Evolutionary conservation across 805 yeast genomes (phyloP), one percentile per base, ranked within the genome.

Genomic region (Komagataella kurtzmanii): DNA sequence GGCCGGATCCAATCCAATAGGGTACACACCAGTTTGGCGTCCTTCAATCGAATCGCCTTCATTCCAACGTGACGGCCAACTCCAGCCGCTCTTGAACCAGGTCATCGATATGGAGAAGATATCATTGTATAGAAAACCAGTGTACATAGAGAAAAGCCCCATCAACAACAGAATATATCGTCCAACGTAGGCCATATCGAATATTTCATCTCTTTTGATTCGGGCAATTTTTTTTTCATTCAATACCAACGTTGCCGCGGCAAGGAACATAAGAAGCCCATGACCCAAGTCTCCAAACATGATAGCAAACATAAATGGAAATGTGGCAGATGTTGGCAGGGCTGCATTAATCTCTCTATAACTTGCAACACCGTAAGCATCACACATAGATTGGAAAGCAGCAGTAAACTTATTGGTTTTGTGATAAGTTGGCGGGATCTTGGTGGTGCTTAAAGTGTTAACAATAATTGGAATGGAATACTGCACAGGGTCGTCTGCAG

Each of bases 201-300:
- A 88, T 50, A 95, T 88, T 65, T 93, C 99, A 63, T 88, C 97
- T 61, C 90, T 77, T 61, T 83, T 78, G 74, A 81, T 75, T 49
- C 73, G 73, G 21, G 76, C 83, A 51, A 93, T 77, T 56, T 76
- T 74, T 55, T 74, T 76, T 67, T 93, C 99, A 63, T 85, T 83
- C 49, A 81, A 56, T 8, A 93, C 89, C 56, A 93, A 71, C 30
- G 70, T 67, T 50, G 80, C 68, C 1, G 95, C 96, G 17, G 88
- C 87, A 52, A 85, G 66, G 51, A 84, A 76, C 66, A 93, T 72
- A 49, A 93, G 78, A 54, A 89, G 77, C 5, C 99, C 99, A 71
- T 93, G 99, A 14, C 99, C 99, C 54, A 90, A 65, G 72, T 93
- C 99, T 73, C 99, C 99, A 73, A 93, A 93, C 99, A 93, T 93